Evolutionary conservation across 192 early-diverging fungal species (phyloP), one percentile per base, ranked within the genome.

Genomic region (Entomortierella parvispora): DNA sequence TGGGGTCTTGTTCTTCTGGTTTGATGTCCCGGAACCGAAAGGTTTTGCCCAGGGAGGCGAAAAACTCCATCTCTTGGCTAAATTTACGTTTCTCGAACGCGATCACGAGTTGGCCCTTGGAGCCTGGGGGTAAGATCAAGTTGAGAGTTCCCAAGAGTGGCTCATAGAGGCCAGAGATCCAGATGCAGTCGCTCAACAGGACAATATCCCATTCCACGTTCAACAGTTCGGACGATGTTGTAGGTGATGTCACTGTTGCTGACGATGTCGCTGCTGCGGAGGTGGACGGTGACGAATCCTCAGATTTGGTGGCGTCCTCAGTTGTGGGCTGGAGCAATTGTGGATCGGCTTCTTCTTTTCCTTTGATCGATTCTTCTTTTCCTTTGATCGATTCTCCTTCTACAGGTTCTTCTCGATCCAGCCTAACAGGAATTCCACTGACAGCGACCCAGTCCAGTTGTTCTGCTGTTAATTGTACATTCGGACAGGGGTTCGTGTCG

Each of bases 31-130:
- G 53, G 45, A 81, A 81, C 2, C 61, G 51, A 32, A 69, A 81
- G 7, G 52, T 52, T 23, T 71, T 72, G 20, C 70, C 67, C 12
- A 81, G 60, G 42, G 45, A n/a, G 8, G 62, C 66, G 33, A 71
- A 81, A 46, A 81, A 81, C 34, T 72, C 71, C 62, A 81, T 64
- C 28, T 81, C 80, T 33, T 68, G 54, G 0, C 60, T 58, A 29
- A 81, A 81, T 20, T 81, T 69, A 14, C 80, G 70, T 29, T 81
- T 81, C 49, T 81, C 80, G 14, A 75, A 81, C 0, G 71, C 51
- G 28, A 68, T 45, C 0, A 77, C 10, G 17, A 81, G 34, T 15
- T 69, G 51, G 0, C 60, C 48, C 10, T 58, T 59, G 8, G 52
- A 44, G 10, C 28, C 49, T 2, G 65, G 55, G 12, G 18, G 26